phyloP scores from a whole-genome alignment of 768 basidiomycete genomes.

The Leccinum disarticulatum region DNA sequence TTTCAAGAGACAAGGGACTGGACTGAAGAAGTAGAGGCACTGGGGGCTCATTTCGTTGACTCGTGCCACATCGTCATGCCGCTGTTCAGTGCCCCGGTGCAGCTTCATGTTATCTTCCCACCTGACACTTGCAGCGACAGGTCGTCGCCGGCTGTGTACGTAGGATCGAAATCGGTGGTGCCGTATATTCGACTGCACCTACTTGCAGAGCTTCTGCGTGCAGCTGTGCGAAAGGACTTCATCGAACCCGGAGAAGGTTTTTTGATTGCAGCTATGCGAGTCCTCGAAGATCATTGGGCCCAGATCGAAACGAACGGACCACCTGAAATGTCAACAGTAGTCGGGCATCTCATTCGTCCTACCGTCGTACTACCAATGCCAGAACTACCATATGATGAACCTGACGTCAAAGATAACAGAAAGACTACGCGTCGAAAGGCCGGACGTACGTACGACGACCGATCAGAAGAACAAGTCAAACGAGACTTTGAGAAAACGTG shows the following conservation, averaged over 20 bases:
- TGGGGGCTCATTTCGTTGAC: constrained; percentile 52
- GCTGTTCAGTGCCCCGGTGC: constrained; percentile 60
- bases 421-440: constrained; percentile 3
- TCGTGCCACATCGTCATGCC: constrained; percentile 56
- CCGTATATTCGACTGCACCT: constrained; percentile 85
- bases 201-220: constrained; percentile 60
- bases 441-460: constrained; percentile 35
- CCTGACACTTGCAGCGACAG: constrained; percentile 38
- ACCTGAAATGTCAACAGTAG: constrained; percentile 69
- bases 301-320: constrained; percentile 66
- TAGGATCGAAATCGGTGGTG: constrained; percentile 66
- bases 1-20: constrained; percentile 14
- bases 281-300: constrained; percentile 72
- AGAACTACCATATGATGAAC: constrained; percentile 11
- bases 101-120: constrained; percentile 65
- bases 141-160: constrained; percentile 65
- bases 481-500: constrained; percentile 50
- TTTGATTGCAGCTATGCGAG: constrained; percentile 65
- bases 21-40: constrained; percentile 49
- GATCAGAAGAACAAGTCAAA: constrained; percentile 50
- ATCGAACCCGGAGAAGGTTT: constrained; percentile 71
- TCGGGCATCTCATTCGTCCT: constrained; percentile 38
- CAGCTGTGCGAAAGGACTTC: constrained; percentile 53
- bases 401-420: not conserved
- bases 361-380: constrained; percentile 14